Base-by-base conservation (phyloP, 2,329 filamentous ascomycete species). In the Cryoendolithus antarcticus region DNA sequence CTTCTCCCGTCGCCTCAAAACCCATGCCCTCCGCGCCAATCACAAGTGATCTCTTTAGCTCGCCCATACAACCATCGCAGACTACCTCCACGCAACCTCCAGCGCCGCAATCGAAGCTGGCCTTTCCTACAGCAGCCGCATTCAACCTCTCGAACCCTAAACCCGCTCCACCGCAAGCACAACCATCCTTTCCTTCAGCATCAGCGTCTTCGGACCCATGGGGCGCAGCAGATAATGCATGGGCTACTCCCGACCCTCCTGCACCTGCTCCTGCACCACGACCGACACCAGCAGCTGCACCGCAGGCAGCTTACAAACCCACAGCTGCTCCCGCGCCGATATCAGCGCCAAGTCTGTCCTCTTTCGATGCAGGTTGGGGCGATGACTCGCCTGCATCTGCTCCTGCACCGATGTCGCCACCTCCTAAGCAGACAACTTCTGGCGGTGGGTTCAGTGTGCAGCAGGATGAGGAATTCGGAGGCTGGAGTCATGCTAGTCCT, bases 391-490 rank as follows among this genome's bases (percentile, higher is more conserved):
- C 61, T 52, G 48, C 49, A 50, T 11, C 38, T 3, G 32, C 42
- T 4, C 54, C 57, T 8, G 34, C 36, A n/a, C 39, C 39, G 9
- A 27, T 27, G 7, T 27, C 24, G 7, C 4, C n/a, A n/a, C n/a
- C 31, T 38, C 58, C 56, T 2, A 57, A 60, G 11, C 77, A 84
- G 15, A 80, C 48, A 10, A 42, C 45, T 24, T 46, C 48, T 15
- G 47, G 45, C 4, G 37, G 49, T 19, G 53, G 53, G 1, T 53
- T 53, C 38, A 47, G 81, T 53, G 82, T 94, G 2, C 72, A 82
- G 29, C 82, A 84, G 0, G 89, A 96, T 52, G 89, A 96, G 61
- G 89, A 96, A 56, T 96, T 95, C 65, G 89, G 89, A 12, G 88
- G 89, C 9, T 96, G 89, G 89, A 78, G 84, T 35, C 93, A 85